Percentiles rank a stretch among this genome's conserved stretches.
Evolutionary conservation across 2,329 filamentous ascomycete genomes (phyloP).

Genomic region (Berkeleyomyces rouxiae): DNA sequence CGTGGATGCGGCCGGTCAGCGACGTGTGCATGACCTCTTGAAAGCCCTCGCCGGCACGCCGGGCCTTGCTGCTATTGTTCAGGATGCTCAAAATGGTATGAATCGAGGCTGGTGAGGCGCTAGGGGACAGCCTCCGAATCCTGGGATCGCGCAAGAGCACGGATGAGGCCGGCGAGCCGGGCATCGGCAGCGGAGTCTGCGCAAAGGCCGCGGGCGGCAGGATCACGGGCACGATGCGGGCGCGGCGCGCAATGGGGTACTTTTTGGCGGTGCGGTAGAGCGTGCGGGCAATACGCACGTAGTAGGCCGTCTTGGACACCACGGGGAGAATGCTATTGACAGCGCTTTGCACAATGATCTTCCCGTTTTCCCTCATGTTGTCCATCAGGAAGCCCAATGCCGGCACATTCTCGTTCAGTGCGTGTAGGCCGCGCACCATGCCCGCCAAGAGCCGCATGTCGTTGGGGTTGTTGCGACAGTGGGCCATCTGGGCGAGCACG

Average conservation of each 20-base stretch:
- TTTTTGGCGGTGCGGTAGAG: constrained; percentile 20
- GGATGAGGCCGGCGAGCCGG: neutral
- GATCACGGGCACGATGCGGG: constrained; percentile 19
- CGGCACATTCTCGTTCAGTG: neutral
- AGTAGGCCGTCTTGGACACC: constrained; percentile 11
- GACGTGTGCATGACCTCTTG: constrained; percentile 14
- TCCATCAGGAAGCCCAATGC: constrained; percentile 9
- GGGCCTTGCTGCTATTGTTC: constrained; percentile 7
- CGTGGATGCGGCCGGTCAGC: constrained; percentile 26
- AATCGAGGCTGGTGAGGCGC: constrained; percentile 6
- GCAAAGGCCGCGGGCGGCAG: constrained; percentile 15
- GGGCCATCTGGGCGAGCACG: constrained; percentile 7
- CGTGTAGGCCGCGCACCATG: constrained; percentile 5
- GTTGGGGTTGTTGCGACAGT: constrained; percentile 7
- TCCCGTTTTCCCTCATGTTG: neutral
- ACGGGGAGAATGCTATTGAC: constrained; percentile 11
- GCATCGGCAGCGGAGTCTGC: constrained; percentile 5
- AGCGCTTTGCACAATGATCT: constrained; percentile 8
- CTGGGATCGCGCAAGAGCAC: constrained; percentile 7
- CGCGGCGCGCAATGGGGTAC: constrained; percentile 18
- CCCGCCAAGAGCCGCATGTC: constrained; percentile 2
- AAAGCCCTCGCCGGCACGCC: constrained; percentile 9
- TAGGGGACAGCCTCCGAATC: constrained; percentile 9
- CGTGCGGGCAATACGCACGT: constrained; percentile 13
- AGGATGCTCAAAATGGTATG: constrained; percentile 10